Evolutionary conservation across 116 monocot genomes (phyloP).

Genomic region (Cymodocea nodosa): DNA sequence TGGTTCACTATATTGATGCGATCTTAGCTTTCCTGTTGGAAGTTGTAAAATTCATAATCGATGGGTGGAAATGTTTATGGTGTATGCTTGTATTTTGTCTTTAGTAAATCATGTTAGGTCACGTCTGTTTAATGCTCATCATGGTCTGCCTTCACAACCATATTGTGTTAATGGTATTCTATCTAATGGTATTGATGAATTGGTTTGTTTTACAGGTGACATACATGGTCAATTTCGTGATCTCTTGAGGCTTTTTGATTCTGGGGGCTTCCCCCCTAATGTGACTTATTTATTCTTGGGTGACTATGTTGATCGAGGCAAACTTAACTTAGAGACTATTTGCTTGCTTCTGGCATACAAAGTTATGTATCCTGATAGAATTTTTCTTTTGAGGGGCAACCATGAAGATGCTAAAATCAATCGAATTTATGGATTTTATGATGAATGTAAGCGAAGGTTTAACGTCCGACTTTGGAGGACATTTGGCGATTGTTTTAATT

Average conservation of each 20-base stretch:
- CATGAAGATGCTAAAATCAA: slow-evolving; percentile 32
- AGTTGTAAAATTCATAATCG: no score
- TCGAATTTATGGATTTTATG: slow-evolving; percentile 23
- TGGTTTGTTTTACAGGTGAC: slow-evolving; percentile 16
- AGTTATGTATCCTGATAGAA: slow-evolving; percentile 16
- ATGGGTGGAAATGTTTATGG: no score
- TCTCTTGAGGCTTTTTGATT: slow-evolving; percentile 15
- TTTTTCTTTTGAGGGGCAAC: slow-evolving; percentile 18
- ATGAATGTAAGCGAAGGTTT: slow-evolving; percentile 27
- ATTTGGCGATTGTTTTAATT: slow-evolving; percentile 25
- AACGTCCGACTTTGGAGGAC: slow-evolving; percentile 24
- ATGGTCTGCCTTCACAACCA: neutral
- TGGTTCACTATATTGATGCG: no score
- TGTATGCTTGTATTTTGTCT: no score
- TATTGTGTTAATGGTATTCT: neutral
- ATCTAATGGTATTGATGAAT: neutral
- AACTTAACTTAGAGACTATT: slow-evolving; percentile 25
- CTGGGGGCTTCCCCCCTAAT: slow-evolving; percentile 17
- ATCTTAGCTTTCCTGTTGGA: no score
- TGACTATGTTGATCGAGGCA: slow-evolving; percentile 28
- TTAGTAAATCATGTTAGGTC: no score
- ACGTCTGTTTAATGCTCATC: no score
- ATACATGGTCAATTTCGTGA: slow-evolving; percentile 23
- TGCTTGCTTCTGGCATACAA: slow-evolving; percentile 28
- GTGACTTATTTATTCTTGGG: slow-evolving; percentile 18